These are phyloP conservation scores for Solanum peruvianum DNA, from an alignment of 257 asterid species.

Conservation along the genomic window DNA sequence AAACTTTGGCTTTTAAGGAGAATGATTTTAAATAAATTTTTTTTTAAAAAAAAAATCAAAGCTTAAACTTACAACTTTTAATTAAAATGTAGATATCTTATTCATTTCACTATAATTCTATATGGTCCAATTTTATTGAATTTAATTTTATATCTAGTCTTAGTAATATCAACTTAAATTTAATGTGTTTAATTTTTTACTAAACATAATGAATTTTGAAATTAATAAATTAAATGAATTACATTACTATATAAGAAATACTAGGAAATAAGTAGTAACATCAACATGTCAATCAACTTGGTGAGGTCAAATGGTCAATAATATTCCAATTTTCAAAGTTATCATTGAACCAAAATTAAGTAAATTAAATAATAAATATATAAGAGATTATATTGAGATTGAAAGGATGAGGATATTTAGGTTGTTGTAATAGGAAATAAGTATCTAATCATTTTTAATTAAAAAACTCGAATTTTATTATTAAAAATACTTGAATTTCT, in stretches of 20 bases:
- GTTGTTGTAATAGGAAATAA: neutral
- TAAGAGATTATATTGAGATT: neutral
- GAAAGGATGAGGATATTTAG: neutral
- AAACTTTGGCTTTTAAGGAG: neutral
- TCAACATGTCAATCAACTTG: neutral
- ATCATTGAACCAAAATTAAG: neutral
- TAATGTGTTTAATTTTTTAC: neutral
- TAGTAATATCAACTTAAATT: too few relatives aligned
- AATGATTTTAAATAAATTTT: too few relatives aligned
- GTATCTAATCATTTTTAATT: neutral
- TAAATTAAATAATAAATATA: neutral
- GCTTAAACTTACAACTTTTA: rapidly evolving
- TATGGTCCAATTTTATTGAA: too few relatives aligned
- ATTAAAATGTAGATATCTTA: neutral
- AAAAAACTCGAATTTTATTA: neutral
- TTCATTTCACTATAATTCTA: neutral
- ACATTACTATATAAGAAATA: too few relatives aligned
- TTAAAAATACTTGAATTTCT: neutral
- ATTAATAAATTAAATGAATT: too few relatives aligned
- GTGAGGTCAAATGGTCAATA: neutral
- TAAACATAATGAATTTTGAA: neutral
- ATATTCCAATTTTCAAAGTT: neutral
- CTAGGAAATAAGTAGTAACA: neutral
- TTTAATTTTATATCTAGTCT: too few relatives aligned
- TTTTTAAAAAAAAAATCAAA: too few relatives aligned